phyloP scores from a whole-genome alignment of 768 basidiomycete genomes.

The Mycena maculata region DNA sequence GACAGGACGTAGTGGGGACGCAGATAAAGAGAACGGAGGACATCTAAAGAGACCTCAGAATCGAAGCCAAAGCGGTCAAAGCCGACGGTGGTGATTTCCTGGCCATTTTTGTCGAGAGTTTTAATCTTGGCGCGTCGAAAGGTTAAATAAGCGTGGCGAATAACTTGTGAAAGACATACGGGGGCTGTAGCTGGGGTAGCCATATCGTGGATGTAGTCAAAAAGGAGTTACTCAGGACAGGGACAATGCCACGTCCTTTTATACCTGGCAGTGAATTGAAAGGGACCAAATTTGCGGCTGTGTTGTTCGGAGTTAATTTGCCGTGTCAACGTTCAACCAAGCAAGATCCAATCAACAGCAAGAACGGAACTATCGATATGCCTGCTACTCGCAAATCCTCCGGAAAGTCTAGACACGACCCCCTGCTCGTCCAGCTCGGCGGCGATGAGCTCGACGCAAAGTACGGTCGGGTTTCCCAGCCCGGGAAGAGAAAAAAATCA shows the following conservation, averaged over 20 bases:
- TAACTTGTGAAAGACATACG: conserved; percentile 19
- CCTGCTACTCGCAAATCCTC: conserved; percentile 68
- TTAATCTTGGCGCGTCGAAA: conserved; percentile 57
- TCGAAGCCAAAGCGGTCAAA: conserved; percentile 91
- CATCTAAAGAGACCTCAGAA: conserved; percentile 81
- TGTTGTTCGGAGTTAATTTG: too few species aligned
- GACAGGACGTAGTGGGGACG: conserved; percentile 79
- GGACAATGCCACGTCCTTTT: neutral
- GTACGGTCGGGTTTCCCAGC: conserved; percentile 82
- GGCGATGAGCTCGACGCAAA: conserved; percentile 82
- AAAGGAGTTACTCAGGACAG: conserved; percentile 27
- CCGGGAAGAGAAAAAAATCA: conserved; percentile 79
- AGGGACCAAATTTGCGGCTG: too few species aligned
- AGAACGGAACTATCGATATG: conserved; percentile 62
- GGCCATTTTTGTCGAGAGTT: conserved; percentile 79
- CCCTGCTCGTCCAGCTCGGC: conserved; percentile 84
- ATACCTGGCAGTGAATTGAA: conserved; percentile 33
- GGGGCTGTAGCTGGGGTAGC: conserved; percentile 19
- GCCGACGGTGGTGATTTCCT: conserved; percentile 84
- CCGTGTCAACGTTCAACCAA: too few species aligned
- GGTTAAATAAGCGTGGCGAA: conserved; percentile 31
- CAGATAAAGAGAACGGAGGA: conserved; percentile 89
- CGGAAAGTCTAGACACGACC: conserved; percentile 82
- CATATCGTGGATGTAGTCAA: conserved; percentile 37
- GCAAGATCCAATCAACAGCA: too few species aligned